Evolutionary conservation across 768 basidiomycete species (phyloP).

Genomic region (Austroboletus festivus): DNA sequence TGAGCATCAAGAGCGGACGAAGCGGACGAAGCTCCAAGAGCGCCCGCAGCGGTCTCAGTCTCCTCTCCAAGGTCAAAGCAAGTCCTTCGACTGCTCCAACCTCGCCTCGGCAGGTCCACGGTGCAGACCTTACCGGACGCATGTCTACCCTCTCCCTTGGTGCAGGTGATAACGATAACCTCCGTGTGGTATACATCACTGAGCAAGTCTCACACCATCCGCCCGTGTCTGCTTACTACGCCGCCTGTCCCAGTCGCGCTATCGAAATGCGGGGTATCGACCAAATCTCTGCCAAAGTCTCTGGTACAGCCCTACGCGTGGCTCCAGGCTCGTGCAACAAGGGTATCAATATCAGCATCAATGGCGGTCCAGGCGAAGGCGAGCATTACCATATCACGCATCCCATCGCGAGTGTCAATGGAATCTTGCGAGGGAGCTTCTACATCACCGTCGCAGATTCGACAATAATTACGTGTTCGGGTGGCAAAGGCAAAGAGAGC

Average conservation of each 20-base stretch:
- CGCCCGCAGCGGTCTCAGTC: slow-evolving; percentile 53
- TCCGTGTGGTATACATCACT: slow-evolving; percentile 78
- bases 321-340: slow-evolving; percentile 81
- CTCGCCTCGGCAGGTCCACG: slow-evolving; percentile 42
- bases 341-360: slow-evolving; percentile 82
- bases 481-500: slow-evolving; percentile 56
- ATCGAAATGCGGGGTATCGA: slow-evolving; percentile 79
- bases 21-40: slow-evolving; percentile 63
- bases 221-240: slow-evolving; percentile 85
- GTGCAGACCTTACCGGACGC: slow-evolving; percentile 44
- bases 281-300: slow-evolving; percentile 91
- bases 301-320: slow-evolving; percentile 82
- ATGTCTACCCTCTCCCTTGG: slow-evolving; percentile 62
- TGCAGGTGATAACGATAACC: slow-evolving; percentile 33
- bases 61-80: slow-evolving; percentile 47
- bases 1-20: slow-evolving; percentile 45
- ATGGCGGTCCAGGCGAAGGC: slow-evolving; percentile 68
- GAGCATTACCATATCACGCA: slow-evolving; percentile 88
- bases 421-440: slow-evolving; percentile 85
- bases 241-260: slow-evolving; percentile 67
- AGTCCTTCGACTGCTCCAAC: slow-evolving; percentile 37
- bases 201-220: slow-evolving; percentile 98
- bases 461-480: slow-evolving; percentile 76
- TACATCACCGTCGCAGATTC: slow-evolving; percentile 85
- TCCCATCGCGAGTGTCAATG: slow-evolving; percentile 87